Evolutionary conservation across 257 asterid genomes (phyloP), one percentile per base, ranked within the genome.

Genomic region (Primulina tabacum): DNA sequence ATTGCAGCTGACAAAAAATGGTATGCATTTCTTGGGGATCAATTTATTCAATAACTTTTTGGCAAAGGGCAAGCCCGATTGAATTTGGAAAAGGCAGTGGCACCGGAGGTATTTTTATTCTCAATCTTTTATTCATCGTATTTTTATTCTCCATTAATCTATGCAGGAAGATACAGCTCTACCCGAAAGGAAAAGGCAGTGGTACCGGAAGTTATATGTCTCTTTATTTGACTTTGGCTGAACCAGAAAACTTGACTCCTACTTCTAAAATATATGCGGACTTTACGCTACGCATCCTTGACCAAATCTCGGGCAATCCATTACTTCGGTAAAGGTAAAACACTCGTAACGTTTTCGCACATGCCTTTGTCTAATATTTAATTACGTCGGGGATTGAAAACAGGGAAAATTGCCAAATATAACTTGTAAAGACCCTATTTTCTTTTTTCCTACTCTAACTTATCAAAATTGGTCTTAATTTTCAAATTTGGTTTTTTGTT

Each of bases 111-210:
- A 24, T 24, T 24, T 24, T 0, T 24, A 24, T 24, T 24, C 26
- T 24, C 26, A 1, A 1, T 24, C 26, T 24, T 24, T 24, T 24
- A 24, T 24, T 24, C 1, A 24, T 24, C 26, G 26, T 24, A 24
- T 24, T 24, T 24, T 24, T 24, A 24, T 24, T 24, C 26, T 24
- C 2, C 2, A 8, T 35, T 35, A 35, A 35, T 35, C 43, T 35
- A 9, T 80, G 58, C 80, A 90, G 96, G 97, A 88, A 87, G 68
- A 71, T 90, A 43, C 89, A 85, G 62, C 29, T 87, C 40, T 75
- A 90, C 65, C 86, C 87, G 2, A 75, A 62, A 64, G 97, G 96
- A 40, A 86, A 82, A 73, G 90, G 84, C 18, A 82, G 79, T 37
- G 96, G 97, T 1, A 21, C 55, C 30, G 89, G 80, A 52, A 78